These are phyloP conservation scores for Aspergillus niger DNA, from an alignment of 2,329 filamentous ascomycete genomes.

Conservation along the genomic window DNA sequence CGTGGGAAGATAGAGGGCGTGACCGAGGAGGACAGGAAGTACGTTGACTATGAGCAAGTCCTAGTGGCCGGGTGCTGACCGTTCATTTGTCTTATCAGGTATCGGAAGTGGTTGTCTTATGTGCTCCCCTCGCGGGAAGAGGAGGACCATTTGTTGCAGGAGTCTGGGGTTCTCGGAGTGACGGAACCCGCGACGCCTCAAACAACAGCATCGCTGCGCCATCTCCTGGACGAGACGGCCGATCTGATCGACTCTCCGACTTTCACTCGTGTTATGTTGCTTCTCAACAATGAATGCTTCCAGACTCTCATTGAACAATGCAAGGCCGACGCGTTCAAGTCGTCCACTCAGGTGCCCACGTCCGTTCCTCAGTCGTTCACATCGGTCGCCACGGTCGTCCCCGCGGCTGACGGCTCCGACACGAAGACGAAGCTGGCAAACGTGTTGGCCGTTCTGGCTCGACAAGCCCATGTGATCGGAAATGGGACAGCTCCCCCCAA, in stretches of 20 bases:
- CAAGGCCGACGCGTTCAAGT: slow-evolving; percentile 74
- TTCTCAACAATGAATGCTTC: slow-evolving; percentile 85
- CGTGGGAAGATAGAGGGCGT: slow-evolving; percentile 80
- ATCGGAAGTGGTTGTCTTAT: slow-evolving; percentile 75
- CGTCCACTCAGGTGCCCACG: slow-evolving; percentile 41
- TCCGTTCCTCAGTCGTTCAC: slow-evolving; percentile 46
- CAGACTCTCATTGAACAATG: slow-evolving; percentile 81
- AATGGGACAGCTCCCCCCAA: slow-evolving; percentile 59
- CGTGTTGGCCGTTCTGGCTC: slow-evolving; percentile 83
- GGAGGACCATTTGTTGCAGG: slow-evolving; percentile 79
- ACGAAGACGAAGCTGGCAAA: slow-evolving; percentile 77
- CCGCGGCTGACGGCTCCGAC: slow-evolving; percentile 34
- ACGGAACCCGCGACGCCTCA: slow-evolving; percentile 40
- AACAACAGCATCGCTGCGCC: slow-evolving; percentile 63
- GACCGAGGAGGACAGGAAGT: slow-evolving; percentile 64
- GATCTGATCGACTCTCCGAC: slow-evolving; percentile 93
- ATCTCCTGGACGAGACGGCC: slow-evolving; percentile 90
- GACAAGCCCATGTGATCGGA: slow-evolving; percentile 88
- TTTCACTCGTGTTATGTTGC: slow-evolving; percentile 82
- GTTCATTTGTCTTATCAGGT: slow-evolving; percentile 35
- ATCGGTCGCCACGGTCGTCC: slow-evolving; percentile 46
- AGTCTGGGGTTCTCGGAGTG: slow-evolving; percentile 70
- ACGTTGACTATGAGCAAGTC: slow-evolving; percentile 24
- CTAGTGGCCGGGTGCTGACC: slow-evolving; percentile 14
- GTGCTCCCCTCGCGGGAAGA: slow-evolving; percentile 77